phyloP scores from a whole-genome alignment of 352 stramenopile species.

The Pythium sukuiense region DNA sequence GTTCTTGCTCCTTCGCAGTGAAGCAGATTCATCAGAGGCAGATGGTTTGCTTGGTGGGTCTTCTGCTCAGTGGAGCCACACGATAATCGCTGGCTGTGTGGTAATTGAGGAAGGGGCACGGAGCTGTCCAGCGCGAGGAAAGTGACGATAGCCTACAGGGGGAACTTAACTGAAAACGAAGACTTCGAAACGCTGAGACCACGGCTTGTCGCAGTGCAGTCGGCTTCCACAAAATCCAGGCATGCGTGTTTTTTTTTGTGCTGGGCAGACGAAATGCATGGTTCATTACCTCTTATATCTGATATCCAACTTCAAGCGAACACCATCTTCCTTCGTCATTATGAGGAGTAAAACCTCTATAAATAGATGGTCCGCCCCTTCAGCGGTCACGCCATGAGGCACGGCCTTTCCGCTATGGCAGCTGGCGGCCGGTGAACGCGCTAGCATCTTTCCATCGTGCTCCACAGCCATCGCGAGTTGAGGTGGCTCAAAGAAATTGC shows the following conservation, averaged over 20 bases:
- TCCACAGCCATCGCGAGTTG: conserved; percentile 9
- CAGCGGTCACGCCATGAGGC: neutral
- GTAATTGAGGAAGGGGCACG: conserved; percentile 1
- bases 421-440: conserved; percentile 25
- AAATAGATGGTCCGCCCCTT: conserved; percentile 5
- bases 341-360: neutral
- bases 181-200: neutral
- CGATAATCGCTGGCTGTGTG: neutral
- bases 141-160: neutral
- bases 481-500: conserved; percentile 19
- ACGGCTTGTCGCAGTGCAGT: neutral
- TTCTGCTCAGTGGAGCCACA: conserved; percentile 2
- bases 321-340: neutral
- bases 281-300: neutral
- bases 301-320: conserved; percentile 8
- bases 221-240: neutral
- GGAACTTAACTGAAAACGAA: neutral
- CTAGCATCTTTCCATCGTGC: conserved; percentile 18
- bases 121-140: neutral
- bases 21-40: neutral
- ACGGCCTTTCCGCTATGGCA: conserved; percentile 13
- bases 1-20: neutral
- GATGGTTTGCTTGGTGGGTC: neutral
- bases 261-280: neutral
- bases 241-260: neutral